phyloP scores from a whole-genome alignment of 306 rosid genomes.

The Trifolium subterraneum region DNA sequence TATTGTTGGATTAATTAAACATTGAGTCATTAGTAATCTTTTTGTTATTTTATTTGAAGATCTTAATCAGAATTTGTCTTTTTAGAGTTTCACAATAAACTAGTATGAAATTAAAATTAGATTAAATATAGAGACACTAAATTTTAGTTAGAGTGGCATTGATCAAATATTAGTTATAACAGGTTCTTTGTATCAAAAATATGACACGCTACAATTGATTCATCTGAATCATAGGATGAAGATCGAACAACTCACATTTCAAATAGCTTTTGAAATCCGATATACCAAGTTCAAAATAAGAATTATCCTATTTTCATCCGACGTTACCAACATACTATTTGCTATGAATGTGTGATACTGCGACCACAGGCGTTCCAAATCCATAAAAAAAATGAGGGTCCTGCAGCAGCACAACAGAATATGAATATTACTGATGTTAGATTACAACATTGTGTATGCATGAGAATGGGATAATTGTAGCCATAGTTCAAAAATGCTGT shows the following conservation, averaged over 20 bases:
- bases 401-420: background rate
- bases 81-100: background rate
- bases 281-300: background rate
- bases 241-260: background rate
- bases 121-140: background rate
- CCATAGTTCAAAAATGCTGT: background rate
- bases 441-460: background rate
- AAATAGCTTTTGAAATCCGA: background rate
- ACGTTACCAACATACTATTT: background rate
- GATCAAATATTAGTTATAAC: background rate
- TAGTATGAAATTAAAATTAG: slow-evolving; percentile 10
- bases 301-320: background rate
- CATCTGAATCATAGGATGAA: background rate
- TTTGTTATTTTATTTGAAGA: slow-evolving; percentile 10
- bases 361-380: background rate
- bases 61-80: background rate
- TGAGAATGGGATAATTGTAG: background rate
- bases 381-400: background rate
- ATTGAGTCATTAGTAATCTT: slow-evolving; percentile 13
- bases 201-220: background rate
- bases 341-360: background rate
- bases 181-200: background rate
- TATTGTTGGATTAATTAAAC: slow-evolving; percentile 16
- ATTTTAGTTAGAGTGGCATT: slow-evolving; percentile 7
- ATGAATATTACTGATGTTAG: background rate